Conservation (phyloP, 106 monocot species). For the Ottelia alismoides region DNA sequence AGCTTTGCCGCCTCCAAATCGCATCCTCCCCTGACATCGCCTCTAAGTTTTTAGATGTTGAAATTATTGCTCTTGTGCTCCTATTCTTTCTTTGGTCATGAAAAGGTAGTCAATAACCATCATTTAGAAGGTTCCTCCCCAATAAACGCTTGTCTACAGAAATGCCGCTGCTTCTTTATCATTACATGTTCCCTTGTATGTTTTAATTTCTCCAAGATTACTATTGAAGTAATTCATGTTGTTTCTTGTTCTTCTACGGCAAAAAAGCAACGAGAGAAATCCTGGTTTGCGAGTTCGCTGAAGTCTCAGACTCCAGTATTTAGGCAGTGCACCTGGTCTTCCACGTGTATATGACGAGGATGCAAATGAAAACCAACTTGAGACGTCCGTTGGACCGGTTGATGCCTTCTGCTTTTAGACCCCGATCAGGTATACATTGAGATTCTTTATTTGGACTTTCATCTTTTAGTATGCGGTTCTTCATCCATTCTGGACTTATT, state of each 20-base stretch:
- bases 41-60: too few species aligned
- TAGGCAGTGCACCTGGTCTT: conserved; percentile 58
- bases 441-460: background rate
- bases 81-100: too few species aligned
- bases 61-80: too few species aligned
- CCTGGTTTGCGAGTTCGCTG: conserved; percentile 76
- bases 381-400: conserved; percentile 59
- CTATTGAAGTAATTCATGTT: too few species aligned
- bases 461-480: background rate
- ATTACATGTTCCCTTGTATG: too few species aligned
- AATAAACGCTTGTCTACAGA: too few species aligned
- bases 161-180: too few species aligned
- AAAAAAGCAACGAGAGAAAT: conserved; percentile 60
- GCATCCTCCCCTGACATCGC: too few species aligned
- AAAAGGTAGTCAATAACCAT: too few species aligned
- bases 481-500: background rate
- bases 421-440: conserved; percentile 66
- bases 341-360: conserved; percentile 37
- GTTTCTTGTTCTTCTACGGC: conserved; percentile 1
- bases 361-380: conserved; percentile 32
- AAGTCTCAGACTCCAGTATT: conserved; percentile 80
- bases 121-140: too few species aligned
- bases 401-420: conserved; percentile 68
- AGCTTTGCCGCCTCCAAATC: too few species aligned
- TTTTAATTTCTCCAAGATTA: too few species aligned